These are phyloP conservation scores for Corylus americana DNA, from an alignment of 306 rosid species.

Conservation along the genomic window DNA sequence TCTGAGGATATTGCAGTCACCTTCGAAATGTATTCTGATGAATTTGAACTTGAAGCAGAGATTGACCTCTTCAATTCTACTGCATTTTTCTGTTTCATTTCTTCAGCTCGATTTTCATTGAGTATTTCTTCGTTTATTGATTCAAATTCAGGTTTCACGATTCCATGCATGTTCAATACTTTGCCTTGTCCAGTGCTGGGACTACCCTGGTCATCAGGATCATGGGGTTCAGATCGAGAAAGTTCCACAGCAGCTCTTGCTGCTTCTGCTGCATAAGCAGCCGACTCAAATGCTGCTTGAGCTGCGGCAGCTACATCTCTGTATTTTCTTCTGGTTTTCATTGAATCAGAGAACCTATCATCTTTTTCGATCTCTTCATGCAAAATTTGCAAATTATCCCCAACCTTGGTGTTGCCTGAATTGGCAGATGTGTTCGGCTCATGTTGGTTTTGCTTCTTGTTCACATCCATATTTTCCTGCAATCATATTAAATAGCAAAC, in stretches of 20 bases:
- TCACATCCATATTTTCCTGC: conserved; percentile 46
- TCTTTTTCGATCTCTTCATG: conserved; percentile 41
- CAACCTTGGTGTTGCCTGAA: conserved; percentile 27
- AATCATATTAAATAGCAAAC: conserved; percentile 21
- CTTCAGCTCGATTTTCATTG: conserved; percentile 27
- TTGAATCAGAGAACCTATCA: conserved; percentile 46
- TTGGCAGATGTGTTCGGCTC: conserved; percentile 10
- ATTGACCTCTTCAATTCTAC: conserved; percentile 33
- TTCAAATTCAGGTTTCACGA: conserved; percentile 25
- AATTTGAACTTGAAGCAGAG: conserved; percentile 37
- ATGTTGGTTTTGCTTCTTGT: conserved; percentile 40
- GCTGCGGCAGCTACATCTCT: conserved; percentile 87
- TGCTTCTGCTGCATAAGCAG: conserved; percentile 86
- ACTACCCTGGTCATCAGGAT: conserved; percentile 52
- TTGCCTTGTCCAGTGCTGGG: conserved; percentile 33
- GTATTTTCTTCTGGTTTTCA: conserved; percentile 48
- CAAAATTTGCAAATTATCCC: conserved; percentile 25
- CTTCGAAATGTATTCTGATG: conserved; percentile 32
- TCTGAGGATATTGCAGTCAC: conserved; percentile 17
- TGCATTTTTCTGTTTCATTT: conserved; percentile 12
- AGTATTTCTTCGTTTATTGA: conserved; percentile 30
- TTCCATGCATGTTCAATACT: conserved; percentile 22
- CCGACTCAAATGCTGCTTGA: conserved; percentile 94
- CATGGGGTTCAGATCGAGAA: conserved; percentile 55
- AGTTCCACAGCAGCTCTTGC: conserved; percentile 87